Evolutionary conservation across 163 green algal genomes (phyloP), one percentile per base, ranked within the genome.

Genomic region (Coccomyxa subellipsoidea): DNA sequence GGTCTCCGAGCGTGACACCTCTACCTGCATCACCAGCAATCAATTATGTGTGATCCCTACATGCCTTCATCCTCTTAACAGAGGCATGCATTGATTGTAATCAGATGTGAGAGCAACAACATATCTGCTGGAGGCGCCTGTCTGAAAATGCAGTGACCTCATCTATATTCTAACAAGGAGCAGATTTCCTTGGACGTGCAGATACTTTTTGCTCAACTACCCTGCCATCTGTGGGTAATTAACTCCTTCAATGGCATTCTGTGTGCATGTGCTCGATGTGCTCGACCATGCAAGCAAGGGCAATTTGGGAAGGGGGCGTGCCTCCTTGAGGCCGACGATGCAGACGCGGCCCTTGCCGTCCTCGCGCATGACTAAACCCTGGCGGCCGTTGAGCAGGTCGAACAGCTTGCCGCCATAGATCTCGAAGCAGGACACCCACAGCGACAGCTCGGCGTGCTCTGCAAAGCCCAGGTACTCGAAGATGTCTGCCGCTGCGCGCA

Each of bases 381-480:
- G 94, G 31, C 95, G 90, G 18, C 84, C 85, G 86, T 98, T 98
- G 34, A 99, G 90, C 81, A 99, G 89, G 89, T 99, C 96, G 82
- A 94, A 98, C 35, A 98, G 85, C 88, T 98, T 98, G 82, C 96
- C 96, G 54, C 97, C 96, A 82, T 99, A 99, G 85, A 99, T 99
- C 88, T 99, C 97, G 87, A 98, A 99, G 89, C 95, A 98, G 81
- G 82, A 93, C 7, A 99, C 91, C 70, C 90, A 95, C 47, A 99
- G 90, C 38, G 81, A 83, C 38, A 96, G 73, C 80, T 92, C 86
- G 9, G 71, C 38, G 83, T 93, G 89, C 81, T 95, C 80, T 0
- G 87, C 82, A 36, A 85, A 79, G n/a, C 84, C 81, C 79, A 97
- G 85, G 73, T 93, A 89, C 34, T 12, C 76, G 69, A 99, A 91